Evolutionary conservation across 2,329 filamentous ascomycete genomes (phyloP).

Genomic region (Alternaria triticimaculans): DNA sequence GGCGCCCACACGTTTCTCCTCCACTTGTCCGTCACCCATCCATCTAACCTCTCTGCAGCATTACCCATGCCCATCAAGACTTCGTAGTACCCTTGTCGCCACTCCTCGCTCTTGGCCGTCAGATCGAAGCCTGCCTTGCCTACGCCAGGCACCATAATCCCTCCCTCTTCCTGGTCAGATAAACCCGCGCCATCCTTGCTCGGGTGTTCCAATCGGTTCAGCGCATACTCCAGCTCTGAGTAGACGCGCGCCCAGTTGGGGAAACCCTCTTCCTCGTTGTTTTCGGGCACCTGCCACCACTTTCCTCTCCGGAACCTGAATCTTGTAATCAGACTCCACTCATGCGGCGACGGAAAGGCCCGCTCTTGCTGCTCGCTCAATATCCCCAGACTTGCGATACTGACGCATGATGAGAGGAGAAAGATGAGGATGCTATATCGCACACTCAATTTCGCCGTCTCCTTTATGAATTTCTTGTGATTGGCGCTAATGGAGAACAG

Average conservation of each 20-base stretch:
- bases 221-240: constrained; percentile 63
- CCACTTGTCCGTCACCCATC: constrained; percentile 73
- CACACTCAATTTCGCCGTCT: constrained; percentile 72
- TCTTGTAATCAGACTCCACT: constrained; percentile 78
- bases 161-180: constrained; percentile 62
- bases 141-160: constrained; percentile 44
- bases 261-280: constrained; percentile 64
- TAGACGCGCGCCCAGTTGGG: constrained; percentile 75
- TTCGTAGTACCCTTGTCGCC: constrained; percentile 86
- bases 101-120: constrained; percentile 77
- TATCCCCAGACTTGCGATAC: constrained; percentile 68
- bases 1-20: constrained; percentile 70
- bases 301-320: constrained; percentile 68
- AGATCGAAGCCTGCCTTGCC: constrained; percentile 69
- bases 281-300: constrained; percentile 57
- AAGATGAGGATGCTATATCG: constrained; percentile 73
- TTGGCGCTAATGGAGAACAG: constrained; percentile 75
- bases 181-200: constrained; percentile 72
- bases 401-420: constrained; percentile 65
- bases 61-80: constrained; percentile 78
- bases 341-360: constrained; percentile 78
- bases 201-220: constrained; percentile 73
- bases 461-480: constrained; percentile 71
- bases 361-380: constrained; percentile 79
- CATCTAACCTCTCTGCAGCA: constrained; percentile 81